Conservation (phyloP, 2,329 filamentous ascomycete genomes). For the Coniella lustricola region DNA sequence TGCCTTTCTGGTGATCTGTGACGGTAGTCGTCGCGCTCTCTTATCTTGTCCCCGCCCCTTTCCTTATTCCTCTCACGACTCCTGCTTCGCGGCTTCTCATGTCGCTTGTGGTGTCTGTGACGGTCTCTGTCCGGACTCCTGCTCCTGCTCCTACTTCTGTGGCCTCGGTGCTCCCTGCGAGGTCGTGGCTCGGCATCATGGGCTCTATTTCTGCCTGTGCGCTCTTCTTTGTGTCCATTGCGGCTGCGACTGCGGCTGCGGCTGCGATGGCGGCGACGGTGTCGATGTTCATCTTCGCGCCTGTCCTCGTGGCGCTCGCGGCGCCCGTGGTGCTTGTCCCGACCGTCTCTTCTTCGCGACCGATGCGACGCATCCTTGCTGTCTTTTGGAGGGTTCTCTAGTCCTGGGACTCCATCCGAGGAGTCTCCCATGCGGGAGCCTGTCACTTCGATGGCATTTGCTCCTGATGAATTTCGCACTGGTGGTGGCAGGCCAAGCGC, state of each 20-base stretch:
- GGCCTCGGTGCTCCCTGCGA: conserved; percentile 25
- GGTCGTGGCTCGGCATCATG: conserved; percentile 23
- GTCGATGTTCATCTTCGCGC: background rate
- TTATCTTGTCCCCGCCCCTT: conserved; percentile 18
- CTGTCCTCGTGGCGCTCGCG: conserved; percentile 23
- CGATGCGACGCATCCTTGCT: conserved; percentile 19
- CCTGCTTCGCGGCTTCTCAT: conserved; percentile 20
- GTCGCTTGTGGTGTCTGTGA: conserved; percentile 25
- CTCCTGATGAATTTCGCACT: conserved; percentile 48
- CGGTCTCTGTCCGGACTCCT: conserved; percentile 25
- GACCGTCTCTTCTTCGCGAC: conserved; percentile 20
- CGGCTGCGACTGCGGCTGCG: conserved; percentile 11
- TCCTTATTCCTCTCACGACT: conserved; percentile 25
- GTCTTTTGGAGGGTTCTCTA: conserved; percentile 15
- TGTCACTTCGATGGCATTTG: conserved; percentile 63
- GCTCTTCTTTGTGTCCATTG: conserved; percentile 21
- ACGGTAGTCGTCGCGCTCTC: conserved; percentile 26
- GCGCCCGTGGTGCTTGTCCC: conserved; percentile 27
- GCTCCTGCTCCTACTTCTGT: conserved; percentile 33
- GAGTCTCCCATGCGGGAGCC: conserved; percentile 29
- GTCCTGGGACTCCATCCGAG: conserved; percentile 25
- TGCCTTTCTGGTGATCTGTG: conserved; percentile 20
- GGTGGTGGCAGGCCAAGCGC: conserved; percentile 75
- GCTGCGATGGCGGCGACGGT: conserved; percentile 23
- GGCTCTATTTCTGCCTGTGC: conserved; percentile 24